Percentiles rank a stretch among this genome's conserved stretches.
Conservation (phyloP, 495 filamentous ascomycete genomes). For the Talaromyces trachyspermus region DNA sequence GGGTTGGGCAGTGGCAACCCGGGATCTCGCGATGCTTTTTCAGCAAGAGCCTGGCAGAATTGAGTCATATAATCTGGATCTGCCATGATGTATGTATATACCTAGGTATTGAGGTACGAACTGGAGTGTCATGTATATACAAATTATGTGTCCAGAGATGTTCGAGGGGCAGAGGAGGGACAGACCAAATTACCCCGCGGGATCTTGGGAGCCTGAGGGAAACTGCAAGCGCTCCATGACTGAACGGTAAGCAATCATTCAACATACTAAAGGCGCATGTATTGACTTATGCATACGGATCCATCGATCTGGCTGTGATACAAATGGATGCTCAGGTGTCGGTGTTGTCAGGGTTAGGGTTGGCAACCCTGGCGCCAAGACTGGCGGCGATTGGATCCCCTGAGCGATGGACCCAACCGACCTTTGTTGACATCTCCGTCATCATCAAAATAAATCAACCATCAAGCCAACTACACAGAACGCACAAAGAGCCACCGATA, state of each 20-base stretch:
- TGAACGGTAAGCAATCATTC: too few species aligned
- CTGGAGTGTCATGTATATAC: background rate
- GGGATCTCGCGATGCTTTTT: constrained; percentile 8
- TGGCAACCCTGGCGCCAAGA: background rate
- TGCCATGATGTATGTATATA: background rate
- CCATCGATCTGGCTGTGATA: too few species aligned
- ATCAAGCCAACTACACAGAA: too few species aligned
- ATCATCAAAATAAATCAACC: constrained; percentile 4
- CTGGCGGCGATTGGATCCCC: background rate
- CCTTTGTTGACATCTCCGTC: constrained; percentile 6
- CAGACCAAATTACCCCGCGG: too few species aligned
- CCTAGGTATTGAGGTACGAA: background rate
- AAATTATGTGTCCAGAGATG: too few species aligned
- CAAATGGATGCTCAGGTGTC: too few species aligned
- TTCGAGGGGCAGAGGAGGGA: too few species aligned
- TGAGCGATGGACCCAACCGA: constrained; percentile 1
- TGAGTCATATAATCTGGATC: background rate
- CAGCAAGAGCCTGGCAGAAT: background rate
- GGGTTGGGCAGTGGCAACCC: constrained; percentile 46
- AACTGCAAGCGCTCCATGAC: too few species aligned
- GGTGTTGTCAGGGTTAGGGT: background rate
- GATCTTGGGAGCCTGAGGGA: too few species aligned
- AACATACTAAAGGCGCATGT: too few species aligned
- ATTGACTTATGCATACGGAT: too few species aligned
- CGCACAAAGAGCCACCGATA: too few species aligned